Evolutionary conservation across 352 stramenopile species (phyloP).

Genomic region (Phytophthora pluvialis): DNA sequence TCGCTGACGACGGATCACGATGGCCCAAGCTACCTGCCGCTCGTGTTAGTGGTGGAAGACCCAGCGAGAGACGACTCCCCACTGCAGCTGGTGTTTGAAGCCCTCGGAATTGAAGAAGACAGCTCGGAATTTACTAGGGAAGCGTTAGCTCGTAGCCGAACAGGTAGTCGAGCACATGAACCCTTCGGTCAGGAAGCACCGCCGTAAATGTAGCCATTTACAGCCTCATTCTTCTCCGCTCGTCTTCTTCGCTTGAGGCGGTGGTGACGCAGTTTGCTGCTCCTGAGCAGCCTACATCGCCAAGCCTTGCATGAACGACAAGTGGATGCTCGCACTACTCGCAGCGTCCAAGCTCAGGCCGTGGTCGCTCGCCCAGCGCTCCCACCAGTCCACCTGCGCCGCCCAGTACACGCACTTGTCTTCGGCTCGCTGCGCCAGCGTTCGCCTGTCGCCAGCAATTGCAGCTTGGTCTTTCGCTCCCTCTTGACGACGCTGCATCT

Average conservation of each 20-base stretch:
- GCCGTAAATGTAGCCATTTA: slow-evolving; percentile 1
- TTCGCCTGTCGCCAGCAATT: background rate
- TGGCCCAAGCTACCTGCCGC: background rate
- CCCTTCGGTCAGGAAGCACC: background rate
- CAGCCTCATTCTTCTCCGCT: background rate
- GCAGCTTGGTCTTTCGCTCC: background rate
- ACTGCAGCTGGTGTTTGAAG: slow-evolving; percentile 21
- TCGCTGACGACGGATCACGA: slow-evolving; percentile 3
- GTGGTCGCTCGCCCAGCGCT: slow-evolving; percentile 24
- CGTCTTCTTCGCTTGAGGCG: background rate
- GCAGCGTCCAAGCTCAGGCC: slow-evolving; percentile 10
- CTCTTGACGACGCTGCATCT: background rate
- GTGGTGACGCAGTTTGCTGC: background rate
- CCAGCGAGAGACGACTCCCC: background rate
- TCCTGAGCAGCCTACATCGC: slow-evolving; percentile 22
- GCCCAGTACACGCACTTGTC: slow-evolving; percentile 30
- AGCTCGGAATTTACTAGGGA: slow-evolving; percentile 5
- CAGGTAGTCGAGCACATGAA: background rate
- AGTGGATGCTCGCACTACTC: slow-evolving; percentile 13
- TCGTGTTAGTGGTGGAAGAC: slow-evolving; percentile 22
- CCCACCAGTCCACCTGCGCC: slow-evolving; percentile 31
- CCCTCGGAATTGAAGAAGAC: slow-evolving; percentile 23
- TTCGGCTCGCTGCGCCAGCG: slow-evolving; percentile 5
- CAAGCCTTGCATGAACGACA: slow-evolving; percentile 26
- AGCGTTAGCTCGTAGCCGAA: slow-evolving; percentile 5